Evolutionary conservation across 1,139 yeast species (phyloP).

Genomic region (Scheffersomyces segobiensis): DNA sequence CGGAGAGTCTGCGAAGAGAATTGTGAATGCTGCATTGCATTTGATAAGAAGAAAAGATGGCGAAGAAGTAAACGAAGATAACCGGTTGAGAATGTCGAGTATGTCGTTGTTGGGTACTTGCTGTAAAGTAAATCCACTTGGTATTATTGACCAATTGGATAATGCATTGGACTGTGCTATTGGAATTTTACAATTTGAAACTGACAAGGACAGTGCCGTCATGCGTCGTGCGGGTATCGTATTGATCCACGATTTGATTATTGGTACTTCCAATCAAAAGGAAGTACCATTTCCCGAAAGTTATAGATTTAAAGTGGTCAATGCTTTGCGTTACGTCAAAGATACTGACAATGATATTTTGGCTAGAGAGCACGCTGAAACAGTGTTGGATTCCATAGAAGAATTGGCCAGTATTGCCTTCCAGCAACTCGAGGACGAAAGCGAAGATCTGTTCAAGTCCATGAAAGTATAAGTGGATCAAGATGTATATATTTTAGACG

Average conservation of each 20-base stretch:
- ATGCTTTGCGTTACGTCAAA: conserved; percentile 42
- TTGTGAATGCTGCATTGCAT: conserved; percentile 35
- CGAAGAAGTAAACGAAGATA: conserved; percentile 42
- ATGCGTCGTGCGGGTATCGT: conserved; percentile 79
- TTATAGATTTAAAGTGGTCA: conserved; percentile 43
- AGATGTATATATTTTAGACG: no score
- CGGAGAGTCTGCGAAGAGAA: conserved; percentile 33
- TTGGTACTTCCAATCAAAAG: conserved; percentile 41
- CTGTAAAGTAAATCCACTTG: conserved; percentile 60
- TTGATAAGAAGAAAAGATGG: conserved; percentile 36
- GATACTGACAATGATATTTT: conserved; percentile 57
- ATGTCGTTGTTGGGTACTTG: conserved; percentile 76
- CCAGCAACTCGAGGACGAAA: conserved; percentile 2
- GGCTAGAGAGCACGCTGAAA: conserved; percentile 57
- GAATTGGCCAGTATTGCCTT: conserved; percentile 28
- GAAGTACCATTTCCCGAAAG: conserved; percentile 51
- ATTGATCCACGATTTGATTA: conserved; percentile 62
- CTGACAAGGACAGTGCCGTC: conserved; percentile 42
- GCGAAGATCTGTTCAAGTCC: background rate
- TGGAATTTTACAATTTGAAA: conserved; percentile 68
- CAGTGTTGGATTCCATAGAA: conserved; percentile 44
- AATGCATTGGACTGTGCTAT: conserved; percentile 74
- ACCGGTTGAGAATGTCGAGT: conserved; percentile 76
- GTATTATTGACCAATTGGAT: conserved; percentile 45
- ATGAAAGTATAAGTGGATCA: no score